phyloP scores from a whole-genome alignment of 768 basidiomycete genomes.

The Dioszegia hungarica region DNA sequence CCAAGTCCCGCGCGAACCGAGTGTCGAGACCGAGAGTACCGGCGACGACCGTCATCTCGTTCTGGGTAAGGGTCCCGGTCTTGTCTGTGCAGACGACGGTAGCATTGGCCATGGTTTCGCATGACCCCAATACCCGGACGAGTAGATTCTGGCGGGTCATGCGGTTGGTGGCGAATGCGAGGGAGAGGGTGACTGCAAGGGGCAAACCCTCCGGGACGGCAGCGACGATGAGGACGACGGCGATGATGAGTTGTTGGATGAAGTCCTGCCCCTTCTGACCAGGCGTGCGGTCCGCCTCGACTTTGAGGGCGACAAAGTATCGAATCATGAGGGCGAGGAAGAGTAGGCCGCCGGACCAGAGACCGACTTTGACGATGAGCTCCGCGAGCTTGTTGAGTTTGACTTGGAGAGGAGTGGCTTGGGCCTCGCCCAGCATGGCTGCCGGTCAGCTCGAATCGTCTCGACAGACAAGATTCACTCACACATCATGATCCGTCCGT shows the following conservation, averaged over 20 bases:
- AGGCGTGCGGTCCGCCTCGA: constrained; percentile 61
- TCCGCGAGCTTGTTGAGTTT: constrained; percentile 94
- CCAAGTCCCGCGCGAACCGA: constrained; percentile 79
- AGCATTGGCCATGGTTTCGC: constrained; percentile 98
- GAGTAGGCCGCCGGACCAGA: constrained; percentile 70
- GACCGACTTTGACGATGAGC: constrained; percentile 86
- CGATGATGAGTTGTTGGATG: constrained; percentile 86
- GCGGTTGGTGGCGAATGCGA: constrained; percentile 93
- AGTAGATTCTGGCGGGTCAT: constrained; percentile 94
- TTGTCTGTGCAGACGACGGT: constrained; percentile 63
- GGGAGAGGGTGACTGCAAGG: constrained; percentile 87
- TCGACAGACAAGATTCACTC: constrained; percentile 33
- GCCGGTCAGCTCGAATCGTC: constrained; percentile 4
- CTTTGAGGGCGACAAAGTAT: constrained; percentile 84
- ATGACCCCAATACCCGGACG: constrained; percentile 90
- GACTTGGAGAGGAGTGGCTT: constrained; percentile 85
- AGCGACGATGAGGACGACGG: constrained; percentile 81
- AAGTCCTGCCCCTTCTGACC: constrained; percentile 83
- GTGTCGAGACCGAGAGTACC: constrained; percentile 86
- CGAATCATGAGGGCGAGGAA: constrained; percentile 84
- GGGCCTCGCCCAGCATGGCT: constrained; percentile 81
- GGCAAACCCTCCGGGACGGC: constrained; percentile 88
- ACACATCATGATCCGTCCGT: constrained; percentile 98
- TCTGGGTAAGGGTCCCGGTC: constrained; percentile 75
- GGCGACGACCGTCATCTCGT: constrained; percentile 91